Base-by-base conservation (phyloP, 805 yeast species). In the Priceomyces medius region DNA sequence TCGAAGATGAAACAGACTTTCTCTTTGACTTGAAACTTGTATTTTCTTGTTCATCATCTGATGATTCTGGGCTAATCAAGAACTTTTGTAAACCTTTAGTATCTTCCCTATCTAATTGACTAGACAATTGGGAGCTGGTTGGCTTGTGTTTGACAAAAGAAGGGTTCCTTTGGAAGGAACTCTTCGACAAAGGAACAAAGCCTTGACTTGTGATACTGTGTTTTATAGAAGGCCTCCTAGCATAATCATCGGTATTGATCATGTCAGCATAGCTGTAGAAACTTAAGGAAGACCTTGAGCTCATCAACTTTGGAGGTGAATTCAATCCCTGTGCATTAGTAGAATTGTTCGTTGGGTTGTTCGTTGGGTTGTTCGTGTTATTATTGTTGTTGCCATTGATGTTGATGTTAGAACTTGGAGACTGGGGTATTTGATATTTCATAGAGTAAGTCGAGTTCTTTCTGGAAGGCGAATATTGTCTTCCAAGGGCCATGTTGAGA, bases 231-330 rank as follows among this genome's bases (percentile, higher is more conserved):
- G 89, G 89, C 61, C 88, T 74, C 60, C 85, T 76, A 40, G 79
- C 72, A 38, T 61, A 70, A 53, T 82, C 85, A 59, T 84, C 91
- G 51, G 78, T 80, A 48, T 71, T 77, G 45, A 85, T 74, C 77
- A 87, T 76, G 52, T 87, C 96, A 3, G 91, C 95, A 59, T 84
- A 87, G 2, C 89, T 82, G 55, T 80, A 83, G 57, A 86, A 86
- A 28, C 74, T 69, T 16, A 74, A 61, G 2, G 69, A 56, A 3
- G 72, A 66, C 34, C 60, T 60, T 9, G 71, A 61, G 35, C 55
- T 49, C 19, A 63, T 57, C 23, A 71, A 63, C 37, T 63, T 63
- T 13, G 74, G 72, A 6, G 77, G 73, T n/a, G 69, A 60, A 18
- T 60, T 39, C 14, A 71, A 71, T 7, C 63, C 56, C 37, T 48